Base-by-base conservation (phyloP, 148 eudicot species). In the Chenopodium album region DNA sequence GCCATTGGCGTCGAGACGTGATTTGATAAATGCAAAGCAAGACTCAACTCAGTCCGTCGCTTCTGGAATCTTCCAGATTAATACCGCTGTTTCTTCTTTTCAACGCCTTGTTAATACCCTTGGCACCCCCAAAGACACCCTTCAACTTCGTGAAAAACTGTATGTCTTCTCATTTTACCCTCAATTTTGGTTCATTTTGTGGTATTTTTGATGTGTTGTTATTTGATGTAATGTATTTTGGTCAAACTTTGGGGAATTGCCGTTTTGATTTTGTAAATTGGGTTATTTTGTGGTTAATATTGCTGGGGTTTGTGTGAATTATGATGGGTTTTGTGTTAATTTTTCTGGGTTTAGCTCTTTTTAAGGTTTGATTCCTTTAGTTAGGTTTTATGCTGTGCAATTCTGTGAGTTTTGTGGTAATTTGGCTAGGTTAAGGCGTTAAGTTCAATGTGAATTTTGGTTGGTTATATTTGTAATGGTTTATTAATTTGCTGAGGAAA, bases 41-140 rank as follows among this genome's bases (percentile, higher is more conserved):
- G 94, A 92, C 70, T 88, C 97, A 9, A 85, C 94, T 7, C 97
- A 88, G 59, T 90, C 91, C 20, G 87, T 92, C 22, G 94, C 89
- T 79, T 87, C 97, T 59, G 92, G 94, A 28, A 91, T 92, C 13
- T 92, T 92, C 82, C 94, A 92, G 91, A 92, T 92, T 84, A 95
- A 87, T 69, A 95, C 98, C 5, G 87, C 96, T 4, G 97, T 95
- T 64, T 89, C 93, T 67, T 90, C 97, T 2, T 95, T 95, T 76
- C 97, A 92, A 62, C 87, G 97, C 56, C 92, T 92, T 52, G 97
- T 93, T 67, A 93, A 95, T 80, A 88, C 97, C 86, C 94, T 95
- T 14, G 98, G 97, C 10, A 93, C 98, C 1, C 94, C 98, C 47
- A 95, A 93, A 80, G 98, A 95, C 32, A 95, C 94, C 32, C 97